Evolutionary conservation across 2,329 filamentous ascomycete genomes (phyloP), one percentile per base, ranked within the genome.

Genomic region (Setomelanomma holmii): DNA sequence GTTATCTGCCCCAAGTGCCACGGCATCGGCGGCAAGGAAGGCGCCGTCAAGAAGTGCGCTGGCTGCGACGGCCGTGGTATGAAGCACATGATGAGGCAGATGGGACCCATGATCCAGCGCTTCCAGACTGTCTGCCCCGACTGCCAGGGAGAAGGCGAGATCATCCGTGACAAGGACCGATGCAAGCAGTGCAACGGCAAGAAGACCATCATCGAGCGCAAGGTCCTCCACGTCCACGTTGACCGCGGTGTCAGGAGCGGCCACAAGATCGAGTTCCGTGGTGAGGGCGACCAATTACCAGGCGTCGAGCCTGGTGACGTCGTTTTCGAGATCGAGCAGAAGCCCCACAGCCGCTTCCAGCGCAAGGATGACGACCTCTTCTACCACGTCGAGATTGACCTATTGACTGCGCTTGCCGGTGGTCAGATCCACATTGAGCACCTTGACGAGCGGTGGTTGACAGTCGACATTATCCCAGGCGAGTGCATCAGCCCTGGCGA

Each of bases 61-160:
- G 90, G 91, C 71, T 99, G 95, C 77, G 91, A 96, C 69, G 95
- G 95, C 63, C 86, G 89, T 60, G 95, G 95, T 78, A 96, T 97
- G 90, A 98, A 98, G 89, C 97, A 91, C 35, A 98, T 99, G 93
- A 97, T 99, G 95, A 90, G 96, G 75, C 95, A 99, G 80, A 98
- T 99, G 93, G 95, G 95, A 45, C 95, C 95, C 54, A 99, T 99
- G 95, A 98, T 99, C 67, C 96, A 99, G 81, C 91, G 95, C 52
- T 99, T 99, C 87, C 95, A 99, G 84, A 98, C 93, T 23, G 93
- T 97, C 68, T 99, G 95, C 85, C 90, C 93, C 22, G 96, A 99
- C 80, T 99, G 95, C 76, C 93, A 95, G 67, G 96, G 96, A 59
- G 95, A 99, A 78, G 93, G 95, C 55, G 95, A 99, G 82, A 92